phyloP scores from a whole-genome alignment of 2,329 filamentous ascomycete genomes.

The Hymenoscyphus infarciens region DNA sequence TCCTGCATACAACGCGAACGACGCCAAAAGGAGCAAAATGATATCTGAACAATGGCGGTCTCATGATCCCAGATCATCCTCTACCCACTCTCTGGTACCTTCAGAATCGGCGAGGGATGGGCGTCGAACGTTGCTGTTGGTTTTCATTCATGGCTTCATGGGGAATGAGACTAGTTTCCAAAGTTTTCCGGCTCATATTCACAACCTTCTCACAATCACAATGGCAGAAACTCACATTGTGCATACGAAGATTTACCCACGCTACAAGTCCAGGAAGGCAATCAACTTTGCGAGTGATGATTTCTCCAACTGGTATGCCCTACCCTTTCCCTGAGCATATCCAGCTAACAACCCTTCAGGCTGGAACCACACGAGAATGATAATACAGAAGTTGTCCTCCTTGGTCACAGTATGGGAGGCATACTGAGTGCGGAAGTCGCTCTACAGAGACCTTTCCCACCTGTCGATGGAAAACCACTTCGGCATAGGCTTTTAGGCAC shows the following conservation, averaged over 20 bases:
- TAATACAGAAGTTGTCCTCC: constrained; percentile 73
- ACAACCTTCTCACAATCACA: constrained; percentile 65
- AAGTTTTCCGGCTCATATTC: constrained; percentile 83
- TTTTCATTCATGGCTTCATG: constrained; percentile 90
- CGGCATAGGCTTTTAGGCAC: constrained; percentile 76
- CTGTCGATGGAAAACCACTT: constrained; percentile 40
- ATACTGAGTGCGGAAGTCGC: constrained; percentile 76
- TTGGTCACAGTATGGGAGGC: constrained; percentile 90
- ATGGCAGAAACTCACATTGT: constrained; percentile 72
- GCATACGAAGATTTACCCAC: constrained; percentile 81
- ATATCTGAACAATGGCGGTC: constrained; percentile 36
- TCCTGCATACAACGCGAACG: constrained; percentile 31
- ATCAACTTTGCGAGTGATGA: constrained; percentile 74
- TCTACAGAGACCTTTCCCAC: constrained; percentile 45
- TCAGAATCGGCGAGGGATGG: constrained; percentile 31
- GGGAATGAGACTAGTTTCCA: constrained; percentile 84
- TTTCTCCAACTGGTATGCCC: constrained; percentile 69
- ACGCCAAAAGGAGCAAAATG: constrained; percentile 28
- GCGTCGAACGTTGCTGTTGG: constrained; percentile 60
- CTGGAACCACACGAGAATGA: constrained; percentile 70
- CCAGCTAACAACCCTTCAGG: constrained; percentile 41
- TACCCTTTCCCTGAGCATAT: constrained; percentile 6
- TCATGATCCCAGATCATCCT: constrained; percentile 35
- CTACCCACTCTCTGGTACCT: constrained; percentile 35
- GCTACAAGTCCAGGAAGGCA: constrained; percentile 71